Conservation (phyloP, 257 asterid species). For the Leptodermis oblonga region DNA sequence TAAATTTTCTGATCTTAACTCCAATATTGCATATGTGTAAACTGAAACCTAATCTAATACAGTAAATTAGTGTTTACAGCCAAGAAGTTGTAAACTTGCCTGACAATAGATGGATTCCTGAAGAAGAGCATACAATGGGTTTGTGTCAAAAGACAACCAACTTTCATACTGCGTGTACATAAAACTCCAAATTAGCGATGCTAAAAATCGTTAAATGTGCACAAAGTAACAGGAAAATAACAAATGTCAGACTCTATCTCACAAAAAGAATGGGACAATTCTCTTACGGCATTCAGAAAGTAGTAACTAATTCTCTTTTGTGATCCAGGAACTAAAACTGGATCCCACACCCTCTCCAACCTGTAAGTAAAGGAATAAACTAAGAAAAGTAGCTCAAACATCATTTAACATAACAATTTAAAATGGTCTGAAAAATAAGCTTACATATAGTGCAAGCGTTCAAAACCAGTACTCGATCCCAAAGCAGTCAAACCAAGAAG, state of each 20-base stretch:
- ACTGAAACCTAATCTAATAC: neutral
- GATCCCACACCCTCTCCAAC: constrained; percentile 95
- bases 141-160: constrained; percentile 67
- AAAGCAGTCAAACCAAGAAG: constrained; percentile 76
- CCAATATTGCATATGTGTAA: neutral
- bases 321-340: constrained; percentile 75
- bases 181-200: constrained; percentile 20
- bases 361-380: constrained; percentile 28
- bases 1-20: neutral
- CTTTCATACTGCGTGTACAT: constrained; percentile 66
- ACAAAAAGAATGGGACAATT: constrained; percentile 7
- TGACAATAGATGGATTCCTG: constrained; percentile 93
- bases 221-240: neutral
- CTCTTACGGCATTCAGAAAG: constrained; percentile 80
- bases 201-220: neutral
- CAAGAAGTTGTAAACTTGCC: constrained; percentile 36
- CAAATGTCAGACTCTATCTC: neutral
- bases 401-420: neutral
- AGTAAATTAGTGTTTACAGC: neutral
- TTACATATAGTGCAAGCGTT: constrained; percentile 86
- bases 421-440: constrained; percentile 6
- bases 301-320: constrained; percentile 65
- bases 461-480: constrained; percentile 89
- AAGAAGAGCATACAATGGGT: constrained; percentile 84
- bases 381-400: constrained; percentile 11